phyloP scores from a whole-genome alignment of 2,329 filamentous ascomycete genomes.

The Trichophyton equinum region DNA sequence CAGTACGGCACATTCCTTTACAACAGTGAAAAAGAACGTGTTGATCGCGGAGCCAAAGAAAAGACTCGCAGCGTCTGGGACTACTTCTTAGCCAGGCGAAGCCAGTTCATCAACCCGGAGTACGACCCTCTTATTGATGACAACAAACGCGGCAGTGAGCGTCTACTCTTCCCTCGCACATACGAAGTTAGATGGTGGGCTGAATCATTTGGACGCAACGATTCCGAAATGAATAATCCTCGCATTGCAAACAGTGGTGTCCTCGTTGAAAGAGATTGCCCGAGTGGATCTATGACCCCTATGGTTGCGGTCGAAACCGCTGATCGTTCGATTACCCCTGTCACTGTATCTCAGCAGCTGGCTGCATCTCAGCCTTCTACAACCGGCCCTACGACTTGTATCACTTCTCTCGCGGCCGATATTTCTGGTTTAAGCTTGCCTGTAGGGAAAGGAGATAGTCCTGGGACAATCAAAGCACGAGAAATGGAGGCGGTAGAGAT shows the following conservation, averaged over 20 bases:
- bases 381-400: constrained; percentile 20
- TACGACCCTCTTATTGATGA: constrained; percentile 70
- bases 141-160: constrained; percentile 62
- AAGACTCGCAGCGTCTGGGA: constrained; percentile 85
- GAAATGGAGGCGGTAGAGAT: constrained; percentile 39
- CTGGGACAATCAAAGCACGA: constrained; percentile 18
- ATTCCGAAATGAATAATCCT: constrained; percentile 82
- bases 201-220: constrained; percentile 70
- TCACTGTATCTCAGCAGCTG: constrained; percentile 28
- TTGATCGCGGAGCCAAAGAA: constrained; percentile 55
- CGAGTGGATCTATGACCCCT: constrained; percentile 32
- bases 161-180: constrained; percentile 67
- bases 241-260: constrained; percentile 43
- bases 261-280: constrained; percentile 19
- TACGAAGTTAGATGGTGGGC: constrained; percentile 88
- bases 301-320: constrained; percentile 51
- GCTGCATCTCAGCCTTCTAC: constrained; percentile 23
- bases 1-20: constrained; percentile 96
- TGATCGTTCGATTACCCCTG: constrained; percentile 41
- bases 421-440: constrained; percentile 35
- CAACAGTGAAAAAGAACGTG: constrained; percentile 82
- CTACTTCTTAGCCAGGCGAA: constrained; percentile 71
- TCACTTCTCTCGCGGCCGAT: constrained; percentile 34
- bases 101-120: constrained; percentile 69
- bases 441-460: constrained; percentile 20